Evolutionary conservation across 2,329 filamentous ascomycete genomes (phyloP).

Genomic region (Fusarium sarcochroum): DNA sequence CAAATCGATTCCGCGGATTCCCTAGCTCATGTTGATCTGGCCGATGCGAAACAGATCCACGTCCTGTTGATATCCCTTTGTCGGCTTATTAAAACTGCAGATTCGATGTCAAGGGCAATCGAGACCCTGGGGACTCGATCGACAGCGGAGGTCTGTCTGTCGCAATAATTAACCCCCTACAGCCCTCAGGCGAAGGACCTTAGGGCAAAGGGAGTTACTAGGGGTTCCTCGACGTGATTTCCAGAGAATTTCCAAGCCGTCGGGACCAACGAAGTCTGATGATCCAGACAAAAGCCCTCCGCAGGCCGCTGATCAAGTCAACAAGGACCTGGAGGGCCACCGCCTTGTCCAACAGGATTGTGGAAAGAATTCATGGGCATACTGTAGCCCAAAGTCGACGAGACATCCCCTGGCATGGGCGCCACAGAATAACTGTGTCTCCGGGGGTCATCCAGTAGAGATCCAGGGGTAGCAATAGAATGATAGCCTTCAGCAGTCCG

Average conservation of each 20-base stretch:
- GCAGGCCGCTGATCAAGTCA: conserved; percentile 36
- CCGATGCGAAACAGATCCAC: neutral
- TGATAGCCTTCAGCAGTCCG: conserved; percentile 44
- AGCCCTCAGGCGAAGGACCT: neutral
- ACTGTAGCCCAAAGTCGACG: conserved; percentile 44
- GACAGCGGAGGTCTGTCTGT: neutral
- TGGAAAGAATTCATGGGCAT: conserved; percentile 47
- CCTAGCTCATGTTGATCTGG: neutral
- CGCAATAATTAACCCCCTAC: neutral
- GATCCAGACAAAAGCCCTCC: conserved; percentile 14
- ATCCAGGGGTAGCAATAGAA: conserved; percentile 32
- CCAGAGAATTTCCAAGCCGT: conserved; percentile 7
- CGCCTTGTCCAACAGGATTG: conserved; percentile 32
- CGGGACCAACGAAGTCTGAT: conserved; percentile 5
- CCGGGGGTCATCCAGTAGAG: conserved; percentile 46
- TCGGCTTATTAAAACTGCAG: neutral
- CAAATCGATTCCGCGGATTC: neutral
- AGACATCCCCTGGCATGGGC: conserved; percentile 39
- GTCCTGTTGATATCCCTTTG: neutral
- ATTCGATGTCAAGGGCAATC: neutral
- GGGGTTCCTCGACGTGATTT: neutral
- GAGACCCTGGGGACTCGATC: neutral
- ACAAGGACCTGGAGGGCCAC: conserved; percentile 43
- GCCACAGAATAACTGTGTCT: conserved; percentile 46
- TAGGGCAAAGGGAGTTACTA: neutral